Percentiles rank a stretch among this genome's conserved stretches.
phyloP scores from a whole-genome alignment of 768 basidiomycete genomes.

The Lentinus brumalis region DNA sequence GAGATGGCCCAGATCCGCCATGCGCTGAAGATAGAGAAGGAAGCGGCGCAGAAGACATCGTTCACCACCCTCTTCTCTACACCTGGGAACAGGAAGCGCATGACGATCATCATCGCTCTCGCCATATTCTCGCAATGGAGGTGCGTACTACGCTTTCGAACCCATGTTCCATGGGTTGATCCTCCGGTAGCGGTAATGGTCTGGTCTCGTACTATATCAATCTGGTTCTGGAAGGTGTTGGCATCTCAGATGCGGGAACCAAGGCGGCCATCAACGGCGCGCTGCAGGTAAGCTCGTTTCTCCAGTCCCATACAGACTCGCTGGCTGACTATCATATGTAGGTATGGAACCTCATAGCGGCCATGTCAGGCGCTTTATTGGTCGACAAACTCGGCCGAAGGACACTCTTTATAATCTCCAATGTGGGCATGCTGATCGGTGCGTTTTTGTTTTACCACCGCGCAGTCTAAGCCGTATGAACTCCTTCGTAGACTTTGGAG shows the following conservation, averaged over 20 bases:
- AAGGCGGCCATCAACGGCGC: conserved; percentile 65
- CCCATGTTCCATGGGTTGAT: not conserved
- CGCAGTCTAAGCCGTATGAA: not conserved
- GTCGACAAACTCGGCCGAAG: conserved; percentile 71
- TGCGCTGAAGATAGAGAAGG: conserved; percentile 64
- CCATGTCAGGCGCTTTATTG: conserved; percentile 59
- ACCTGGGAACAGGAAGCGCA: conserved; percentile 50
- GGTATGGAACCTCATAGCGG: conserved; percentile 66
- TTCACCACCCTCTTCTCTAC: conserved; percentile 47
- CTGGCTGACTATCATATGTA: conserved; percentile 18
- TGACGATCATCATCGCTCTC: conserved; percentile 55
- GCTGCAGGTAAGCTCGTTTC: conserved; percentile 46
- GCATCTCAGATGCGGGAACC: conserved; percentile 52
- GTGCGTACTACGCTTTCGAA: conserved; percentile 5
- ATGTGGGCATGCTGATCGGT: conserved; percentile 60
- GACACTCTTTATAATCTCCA: conserved; percentile 67
- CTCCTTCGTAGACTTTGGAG: conserved; percentile 45
- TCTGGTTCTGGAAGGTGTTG: conserved; percentile 64
- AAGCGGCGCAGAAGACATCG: conserved; percentile 48
- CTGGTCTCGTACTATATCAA: conserved; percentile 77
- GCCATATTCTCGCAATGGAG: conserved; percentile 58
- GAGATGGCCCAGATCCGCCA: conserved; percentile 70
- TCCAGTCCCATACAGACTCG: not conserved
- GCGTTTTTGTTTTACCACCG: conserved; percentile 15
- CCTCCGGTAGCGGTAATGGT: conserved; percentile 55